Evolutionary conservation across 805 yeast genomes (phyloP), one percentile per base, ranked within the genome.

Genomic region (Sugiyamaella americana): DNA sequence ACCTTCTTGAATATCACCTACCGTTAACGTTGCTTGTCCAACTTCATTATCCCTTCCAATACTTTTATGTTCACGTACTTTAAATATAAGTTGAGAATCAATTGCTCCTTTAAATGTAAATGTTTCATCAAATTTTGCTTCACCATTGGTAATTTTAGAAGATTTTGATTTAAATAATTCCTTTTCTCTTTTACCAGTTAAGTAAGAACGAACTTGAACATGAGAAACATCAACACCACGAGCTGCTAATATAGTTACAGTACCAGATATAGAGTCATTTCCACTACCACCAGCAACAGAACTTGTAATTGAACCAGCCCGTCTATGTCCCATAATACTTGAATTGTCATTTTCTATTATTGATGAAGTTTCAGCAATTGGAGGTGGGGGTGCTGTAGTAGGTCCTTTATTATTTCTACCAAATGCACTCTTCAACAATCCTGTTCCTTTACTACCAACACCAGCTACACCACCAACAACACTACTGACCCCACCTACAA

Each of bases 31-130:
- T 5, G 79, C 79, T 40, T 71, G 71, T 10, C 84, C 95, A 36
- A 87, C 46, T 47, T 78, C 84, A 22, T 70, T 68, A 54, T 78
- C 82, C 58, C 82, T 80, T 34, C 95, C 88, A 55, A 89, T 74
- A 2, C 79, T 74, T 61, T 85, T 93, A 58, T 78, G 84, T 29
- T 80, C 78, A 37, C 78, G 70, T 22, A 86, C 76, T 36, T 72
- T 71, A 58, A 91, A 76, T 2, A 77, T 67, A 37, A 89, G 58
- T 46, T 69, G 73, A 2, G 82, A 80, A 8, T 76, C 82, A 3
- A 80, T 65, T 3, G 82, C 70, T 3, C 91, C 81, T 58, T 76
- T 79, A 69, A 89, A 84, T 3, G 80, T 71, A 50, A 75, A 70
- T 18, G 79, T 69, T 59, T 87, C 96, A 49, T 78, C 60, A 29